Evolutionary conservation across 2,329 filamentous ascomycete genomes (phyloP), one percentile per base, ranked within the genome.

Genomic region (Colletotrichum zoysiae): DNA sequence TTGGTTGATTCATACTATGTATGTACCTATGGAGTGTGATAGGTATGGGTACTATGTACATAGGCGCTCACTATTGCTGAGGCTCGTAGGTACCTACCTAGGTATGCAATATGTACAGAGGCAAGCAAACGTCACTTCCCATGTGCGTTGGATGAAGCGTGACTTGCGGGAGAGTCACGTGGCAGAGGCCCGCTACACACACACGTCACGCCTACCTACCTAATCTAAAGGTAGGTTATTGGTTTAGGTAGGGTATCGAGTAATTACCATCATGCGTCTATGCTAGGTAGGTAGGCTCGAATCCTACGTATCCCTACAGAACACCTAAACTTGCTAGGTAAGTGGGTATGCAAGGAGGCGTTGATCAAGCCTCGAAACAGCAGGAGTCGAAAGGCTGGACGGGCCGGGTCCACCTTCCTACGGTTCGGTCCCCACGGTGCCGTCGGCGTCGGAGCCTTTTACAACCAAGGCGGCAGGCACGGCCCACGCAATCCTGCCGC

Each of bases 341-440:
- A 48, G 46, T 48, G 46, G 46, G n/a, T 48, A 16, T 35, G 57
- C 18, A 48, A 60, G 44, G 57, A 60, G 57, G 59, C 44, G 60
- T 20, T 66, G 62, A 60, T 66, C 55, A 33, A 50, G 64, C 60
- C 68, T 68, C 68, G 68, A 68, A 68, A 71, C 57, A 71, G 68
- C 64, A 68, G 68, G 64, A 68, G 68, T 71, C 57, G 62, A 51
- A 33, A 42, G 53, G 23, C 44, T 55, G 67, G 56, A 61, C 68
- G 42, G 64, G 56, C 64, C 68, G 64, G 68, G 30, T 58, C 64
- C 68, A 71, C 63, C 62, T 70, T 61, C 48, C 56, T 40, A 60
- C 35, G 42, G 40, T n/a, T 57, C 40, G 30, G 56, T 53, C 63
- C 42, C 68, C 60, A 70, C 42, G 51, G 23, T 48, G 48, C 68